Conservation (phyloP, 2,329 filamentous ascomycete genomes). For the Aspergillus sp. region DNA sequence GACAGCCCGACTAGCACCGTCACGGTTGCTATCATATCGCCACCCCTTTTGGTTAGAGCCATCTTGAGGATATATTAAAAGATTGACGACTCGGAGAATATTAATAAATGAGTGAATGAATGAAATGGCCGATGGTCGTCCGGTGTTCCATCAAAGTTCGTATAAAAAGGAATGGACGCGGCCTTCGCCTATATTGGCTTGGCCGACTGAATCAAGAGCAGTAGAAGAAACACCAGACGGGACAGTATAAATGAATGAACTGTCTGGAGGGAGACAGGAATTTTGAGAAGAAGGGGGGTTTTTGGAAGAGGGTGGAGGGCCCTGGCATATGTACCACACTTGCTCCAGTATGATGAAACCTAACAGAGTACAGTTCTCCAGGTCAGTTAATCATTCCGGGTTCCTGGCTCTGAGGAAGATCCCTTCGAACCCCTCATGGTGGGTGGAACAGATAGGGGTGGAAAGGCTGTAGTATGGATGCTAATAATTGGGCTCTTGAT, state of each 20-base stretch:
- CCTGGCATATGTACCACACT: background rate
- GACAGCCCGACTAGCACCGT: conserved; percentile 30
- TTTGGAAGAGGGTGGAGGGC: background rate
- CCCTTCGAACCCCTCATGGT: no score
- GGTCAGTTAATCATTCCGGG: background rate
- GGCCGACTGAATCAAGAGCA: background rate
- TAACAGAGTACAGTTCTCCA: background rate
- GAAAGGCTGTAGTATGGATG: no score
- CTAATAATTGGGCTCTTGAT: no score
- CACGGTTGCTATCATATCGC: conserved; percentile 31
- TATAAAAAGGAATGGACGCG: background rate
- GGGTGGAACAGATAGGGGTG: no score
- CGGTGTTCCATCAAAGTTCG: no score
- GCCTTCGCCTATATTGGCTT: background rate
- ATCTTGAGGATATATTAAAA: conserved; percentile 15
- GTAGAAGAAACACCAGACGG: background rate
- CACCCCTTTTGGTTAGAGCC: conserved; percentile 26
- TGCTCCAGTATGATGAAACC: background rate
- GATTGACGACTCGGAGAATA: no score
- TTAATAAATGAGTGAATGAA: background rate
- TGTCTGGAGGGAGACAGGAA: background rate
- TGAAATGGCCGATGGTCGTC: background rate
- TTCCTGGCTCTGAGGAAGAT: no score
- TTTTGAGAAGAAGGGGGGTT: background rate
- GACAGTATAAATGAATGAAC: background rate